Conservation (phyloP, 495 filamentous ascomycete genomes). For the Tuber calosporum region DNA sequence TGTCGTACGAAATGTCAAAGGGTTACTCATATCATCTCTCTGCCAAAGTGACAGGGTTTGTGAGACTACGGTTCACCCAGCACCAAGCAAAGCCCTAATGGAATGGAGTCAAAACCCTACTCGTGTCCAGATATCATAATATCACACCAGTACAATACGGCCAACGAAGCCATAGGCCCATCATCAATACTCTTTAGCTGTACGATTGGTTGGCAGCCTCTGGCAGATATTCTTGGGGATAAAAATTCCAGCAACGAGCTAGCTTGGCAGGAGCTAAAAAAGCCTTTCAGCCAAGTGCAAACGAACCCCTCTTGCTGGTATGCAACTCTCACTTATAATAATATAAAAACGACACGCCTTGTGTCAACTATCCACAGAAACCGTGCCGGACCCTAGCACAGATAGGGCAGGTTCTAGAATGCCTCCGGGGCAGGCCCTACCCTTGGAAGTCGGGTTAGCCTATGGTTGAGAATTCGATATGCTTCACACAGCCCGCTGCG, state of each 20-base stretch:
- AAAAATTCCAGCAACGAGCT: neutral
- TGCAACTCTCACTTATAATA: neutral
- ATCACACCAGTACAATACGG: neutral
- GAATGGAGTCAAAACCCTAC: neutral
- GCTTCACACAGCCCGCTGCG: too few species aligned
- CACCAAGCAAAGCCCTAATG: neutral
- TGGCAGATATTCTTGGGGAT: neutral
- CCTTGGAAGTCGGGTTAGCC: neutral
- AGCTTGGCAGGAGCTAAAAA: neutral
- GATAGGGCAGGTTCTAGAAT: neutral
- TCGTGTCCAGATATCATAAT: too few species aligned
- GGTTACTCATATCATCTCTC: neutral
- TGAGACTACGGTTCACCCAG: neutral
- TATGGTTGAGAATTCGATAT: too few species aligned
- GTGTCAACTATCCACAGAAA: neutral
- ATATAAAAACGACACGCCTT: neutral
- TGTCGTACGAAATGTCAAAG: neutral
- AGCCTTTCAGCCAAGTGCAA: neutral
- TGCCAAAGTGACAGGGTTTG: neutral
- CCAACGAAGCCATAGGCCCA: neutral
- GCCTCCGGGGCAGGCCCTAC: neutral
- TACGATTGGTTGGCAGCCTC: neutral
- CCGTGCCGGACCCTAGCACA: neutral
- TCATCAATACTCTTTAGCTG: neutral
- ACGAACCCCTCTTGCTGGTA: neutral